Evolutionary conservation across 768 basidiomycete species (phyloP).

Genomic region (Thelephora aurantiotincta): DNA sequence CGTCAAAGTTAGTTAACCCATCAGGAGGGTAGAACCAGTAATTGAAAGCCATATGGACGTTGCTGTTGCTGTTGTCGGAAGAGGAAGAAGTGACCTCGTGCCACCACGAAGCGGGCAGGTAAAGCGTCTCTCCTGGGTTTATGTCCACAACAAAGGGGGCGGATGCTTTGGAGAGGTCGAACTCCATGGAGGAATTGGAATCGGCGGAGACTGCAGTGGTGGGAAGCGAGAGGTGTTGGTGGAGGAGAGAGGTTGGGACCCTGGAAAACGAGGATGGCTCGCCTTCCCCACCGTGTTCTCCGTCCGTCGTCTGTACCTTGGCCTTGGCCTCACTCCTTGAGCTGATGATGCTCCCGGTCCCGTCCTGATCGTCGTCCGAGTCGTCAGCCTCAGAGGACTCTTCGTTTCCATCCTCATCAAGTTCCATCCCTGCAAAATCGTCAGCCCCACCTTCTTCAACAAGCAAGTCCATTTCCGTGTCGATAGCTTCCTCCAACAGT

Average conservation of each 20-base stretch:
- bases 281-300: conserved; percentile 1
- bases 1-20: conserved; percentile 12
- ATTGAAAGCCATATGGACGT: conserved; percentile 19
- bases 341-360: background rate
- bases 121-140: conserved; percentile 17
- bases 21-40: conserved; percentile 21
- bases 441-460: conserved; percentile 6
- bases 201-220: conserved; percentile 12
- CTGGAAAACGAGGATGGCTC: conserved; percentile 19
- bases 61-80: conserved; percentile 2
- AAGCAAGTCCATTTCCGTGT: conserved; percentile 16
- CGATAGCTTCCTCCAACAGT: conserved; percentile 12
- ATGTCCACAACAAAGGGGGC: conserved; percentile 16
- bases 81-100: conserved; percentile 19
- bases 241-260: conserved; percentile 15
- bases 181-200: conserved; percentile 4
- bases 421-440: conserved; percentile 8
- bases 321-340: conserved; percentile 1
- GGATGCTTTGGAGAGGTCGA: conserved; percentile 9
- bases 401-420: conserved; percentile 8
- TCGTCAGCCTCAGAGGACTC: conserved; percentile 3
- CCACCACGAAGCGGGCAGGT: conserved; percentile 20
- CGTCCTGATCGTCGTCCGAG: conserved; percentile 1
- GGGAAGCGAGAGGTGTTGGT: conserved; percentile 13
- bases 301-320: conserved; percentile 1